Conservation (phyloP, 1,284 basidiomycete genomes). For the Marasmius oreades region DNA sequence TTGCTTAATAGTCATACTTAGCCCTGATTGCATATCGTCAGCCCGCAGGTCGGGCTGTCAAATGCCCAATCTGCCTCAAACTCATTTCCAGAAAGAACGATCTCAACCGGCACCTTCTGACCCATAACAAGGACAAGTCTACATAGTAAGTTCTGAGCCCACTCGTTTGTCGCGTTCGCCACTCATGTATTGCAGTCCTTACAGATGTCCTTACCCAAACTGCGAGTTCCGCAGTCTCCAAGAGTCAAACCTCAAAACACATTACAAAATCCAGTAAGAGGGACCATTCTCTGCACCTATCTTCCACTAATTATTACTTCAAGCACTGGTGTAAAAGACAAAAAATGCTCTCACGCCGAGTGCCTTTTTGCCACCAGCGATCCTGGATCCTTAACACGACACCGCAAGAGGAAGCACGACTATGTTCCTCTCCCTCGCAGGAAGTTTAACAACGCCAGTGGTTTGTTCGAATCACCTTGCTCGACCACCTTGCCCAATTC, state of each 20-base stretch:
- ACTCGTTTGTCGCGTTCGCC: neutral
- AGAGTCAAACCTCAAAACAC: neutral
- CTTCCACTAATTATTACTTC: neutral
- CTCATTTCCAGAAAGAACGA: neutral
- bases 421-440: constrained; percentile 7
- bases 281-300: neutral
- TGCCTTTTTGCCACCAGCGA: constrained; percentile 9
- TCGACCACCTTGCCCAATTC: neutral
- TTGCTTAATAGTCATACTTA: neutral
- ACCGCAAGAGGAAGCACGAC: constrained; percentile 9
- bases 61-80: neutral
- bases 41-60: neutral
- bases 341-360: neutral
- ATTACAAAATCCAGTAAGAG: neutral
- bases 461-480: neutral
- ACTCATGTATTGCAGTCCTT: neutral
- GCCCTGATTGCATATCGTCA: neutral
- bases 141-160: neutral
- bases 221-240: neutral
- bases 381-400: constrained; percentile 7
- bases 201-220: neutral
- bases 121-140: neutral
- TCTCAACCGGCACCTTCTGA: neutral
- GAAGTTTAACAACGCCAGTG: neutral
- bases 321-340: neutral